These are phyloP conservation scores for Marchantia paleacea DNA, from an alignment of 225 moss, liverwort and hornwort species.

Conservation along the genomic window DNA sequence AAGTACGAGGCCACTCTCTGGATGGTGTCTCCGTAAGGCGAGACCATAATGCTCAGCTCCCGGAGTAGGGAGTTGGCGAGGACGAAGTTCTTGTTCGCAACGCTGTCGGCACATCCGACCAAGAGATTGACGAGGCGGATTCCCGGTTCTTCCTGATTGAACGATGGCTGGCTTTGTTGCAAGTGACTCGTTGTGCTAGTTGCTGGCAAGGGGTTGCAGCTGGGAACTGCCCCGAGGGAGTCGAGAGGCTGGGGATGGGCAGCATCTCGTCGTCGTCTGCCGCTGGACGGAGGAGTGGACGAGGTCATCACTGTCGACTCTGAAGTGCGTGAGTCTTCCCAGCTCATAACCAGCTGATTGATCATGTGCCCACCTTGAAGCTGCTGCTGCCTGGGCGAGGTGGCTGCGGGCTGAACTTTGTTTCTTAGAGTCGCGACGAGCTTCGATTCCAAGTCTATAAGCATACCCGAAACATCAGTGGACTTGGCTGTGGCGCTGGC, in stretches of 20 bases:
- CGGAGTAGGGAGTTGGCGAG: conserved; percentile 56
- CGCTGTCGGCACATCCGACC: conserved; percentile 65
- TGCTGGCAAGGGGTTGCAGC: not conserved
- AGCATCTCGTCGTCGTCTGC: not conserved
- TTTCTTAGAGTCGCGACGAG: conserved; percentile 5
- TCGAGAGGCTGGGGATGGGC: too few species aligned
- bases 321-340: conserved; percentile 17
- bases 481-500: not conserved
- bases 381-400: not conserved
- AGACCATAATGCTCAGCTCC: conserved; percentile 65
- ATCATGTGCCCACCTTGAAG: not conserved
- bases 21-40: conserved; percentile 71
- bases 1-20: conserved; percentile 81
- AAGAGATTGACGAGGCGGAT: conserved; percentile 39
- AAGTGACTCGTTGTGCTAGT: not conserved
- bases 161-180: not conserved
- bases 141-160: conserved; percentile 26
- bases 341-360: conserved; percentile 6
- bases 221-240: not conserved
- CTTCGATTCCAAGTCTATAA: conserved; percentile 22
- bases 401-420: not conserved
- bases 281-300: conserved; percentile 1
- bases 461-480: conserved; percentile 16
- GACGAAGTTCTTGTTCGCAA: conserved; percentile 53
- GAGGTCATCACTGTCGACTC: not conserved